Percentiles rank a stretch among this genome's conserved stretches.
Conservation (phyloP, 2,329 filamentous ascomycete species). For the Amphichorda felina region DNA sequence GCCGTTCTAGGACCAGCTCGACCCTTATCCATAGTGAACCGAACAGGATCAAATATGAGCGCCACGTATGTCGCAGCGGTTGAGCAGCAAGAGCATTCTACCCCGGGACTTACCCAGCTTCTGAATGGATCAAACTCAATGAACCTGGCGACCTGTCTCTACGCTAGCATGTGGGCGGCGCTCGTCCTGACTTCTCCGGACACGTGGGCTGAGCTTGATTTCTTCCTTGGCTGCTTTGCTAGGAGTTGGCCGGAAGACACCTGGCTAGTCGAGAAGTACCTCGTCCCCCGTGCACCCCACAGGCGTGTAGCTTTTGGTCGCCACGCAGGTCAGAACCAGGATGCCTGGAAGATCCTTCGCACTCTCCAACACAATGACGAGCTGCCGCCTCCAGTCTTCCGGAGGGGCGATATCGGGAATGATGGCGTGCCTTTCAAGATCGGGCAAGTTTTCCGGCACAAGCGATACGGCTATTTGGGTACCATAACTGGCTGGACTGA, state of each 20-base stretch:
- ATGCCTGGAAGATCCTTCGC: not conserved
- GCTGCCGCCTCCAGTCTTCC: constrained; percentile 5
- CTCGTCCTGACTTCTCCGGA: constrained; percentile 40
- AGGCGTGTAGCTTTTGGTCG: not conserved
- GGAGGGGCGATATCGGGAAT: constrained; percentile 11
- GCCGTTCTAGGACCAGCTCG: not conserved
- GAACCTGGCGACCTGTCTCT: constrained; percentile 49
- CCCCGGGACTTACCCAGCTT: constrained; percentile 18
- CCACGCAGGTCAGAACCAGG: not conserved
- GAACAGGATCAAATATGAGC: constrained; percentile 57
- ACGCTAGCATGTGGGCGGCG: constrained; percentile 62
- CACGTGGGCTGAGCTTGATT: constrained; percentile 44
- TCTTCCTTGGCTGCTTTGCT: constrained; percentile 39
- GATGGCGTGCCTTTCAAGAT: constrained; percentile 42
- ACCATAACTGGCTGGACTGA: constrained; percentile 82
- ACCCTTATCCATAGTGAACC: not conserved
- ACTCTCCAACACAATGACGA: not conserved
- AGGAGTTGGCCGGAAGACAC: constrained; percentile 48
- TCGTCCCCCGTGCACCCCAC: constrained; percentile 25
- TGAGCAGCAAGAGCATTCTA: constrained; percentile 14
- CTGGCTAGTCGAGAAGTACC: constrained; percentile 56
- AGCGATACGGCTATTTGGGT: constrained; percentile 65
- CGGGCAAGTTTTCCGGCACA: constrained; percentile 77
- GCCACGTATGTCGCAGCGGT: constrained; percentile 35
- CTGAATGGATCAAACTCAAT: constrained; percentile 18